Evolutionary conservation across 345 rosid genomes (phyloP).

Genomic region (thale cress (Arabidopsis thaliana)): DNA sequence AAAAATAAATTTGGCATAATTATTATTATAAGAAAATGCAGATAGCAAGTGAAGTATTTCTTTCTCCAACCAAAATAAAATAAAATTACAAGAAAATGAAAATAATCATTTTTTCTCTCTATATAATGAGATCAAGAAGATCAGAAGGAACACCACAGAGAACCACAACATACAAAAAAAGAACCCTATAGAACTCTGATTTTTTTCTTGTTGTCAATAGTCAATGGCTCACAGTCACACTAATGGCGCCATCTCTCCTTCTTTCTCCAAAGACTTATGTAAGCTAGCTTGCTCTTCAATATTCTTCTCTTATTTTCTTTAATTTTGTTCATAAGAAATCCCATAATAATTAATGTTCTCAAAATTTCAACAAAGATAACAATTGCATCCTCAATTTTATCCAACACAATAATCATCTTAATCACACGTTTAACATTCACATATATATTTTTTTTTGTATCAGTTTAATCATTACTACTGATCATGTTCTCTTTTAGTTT

Average conservation of each 20-base stretch:
- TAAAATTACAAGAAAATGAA: not conserved
- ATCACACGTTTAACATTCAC: constrained; percentile 17
- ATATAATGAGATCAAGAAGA: constrained; percentile 37
- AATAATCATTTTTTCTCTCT: constrained; percentile 17
- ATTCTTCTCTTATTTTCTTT: constrained; percentile 8
- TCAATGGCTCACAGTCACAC: constrained; percentile 41
- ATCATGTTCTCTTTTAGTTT: not conserved
- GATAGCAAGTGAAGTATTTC: constrained; percentile 24
- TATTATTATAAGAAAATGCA: constrained; percentile 13
- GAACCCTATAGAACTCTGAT: constrained; percentile 14
- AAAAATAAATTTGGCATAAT: not conserved
- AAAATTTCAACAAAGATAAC: not conserved
- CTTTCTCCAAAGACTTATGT: constrained; percentile 38
- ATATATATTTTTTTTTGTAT: not conserved
- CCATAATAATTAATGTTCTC: not conserved
- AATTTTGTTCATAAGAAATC: constrained; percentile 9
- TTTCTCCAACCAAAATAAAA: constrained; percentile 21
- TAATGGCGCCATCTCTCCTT: constrained; percentile 39
- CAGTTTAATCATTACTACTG: not conserved
- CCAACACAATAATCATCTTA: constrained; percentile 6
- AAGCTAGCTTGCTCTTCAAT: constrained; percentile 21
- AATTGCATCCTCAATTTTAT: not conserved
- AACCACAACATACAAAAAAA: constrained; percentile 19
- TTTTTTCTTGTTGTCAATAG: constrained; percentile 21
- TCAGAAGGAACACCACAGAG: constrained; percentile 30